phyloP scores from a whole-genome alignment of 2,329 filamentous ascomycete genomes.

The Simplicillium aogashimaense region DNA sequence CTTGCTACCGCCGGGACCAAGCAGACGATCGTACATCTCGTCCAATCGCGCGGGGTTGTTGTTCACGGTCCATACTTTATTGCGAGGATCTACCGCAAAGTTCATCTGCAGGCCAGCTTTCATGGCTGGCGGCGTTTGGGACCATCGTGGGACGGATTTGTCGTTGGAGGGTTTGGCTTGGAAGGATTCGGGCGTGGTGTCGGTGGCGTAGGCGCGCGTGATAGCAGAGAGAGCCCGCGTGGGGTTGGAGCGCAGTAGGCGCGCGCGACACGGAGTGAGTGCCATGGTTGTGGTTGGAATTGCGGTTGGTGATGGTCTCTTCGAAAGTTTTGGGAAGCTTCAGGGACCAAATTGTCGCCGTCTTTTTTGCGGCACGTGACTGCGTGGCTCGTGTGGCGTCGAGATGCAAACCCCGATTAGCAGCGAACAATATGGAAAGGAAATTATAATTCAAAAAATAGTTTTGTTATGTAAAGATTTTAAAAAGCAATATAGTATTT shows the following conservation, averaged over 20 bases:
- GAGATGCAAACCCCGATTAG: no score
- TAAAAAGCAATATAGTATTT: no score
- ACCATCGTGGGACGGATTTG: constrained; percentile 50
- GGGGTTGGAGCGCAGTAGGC: constrained; percentile 3
- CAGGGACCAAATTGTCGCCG: neutral
- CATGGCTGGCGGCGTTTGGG: constrained; percentile 58
- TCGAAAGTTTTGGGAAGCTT: no score
- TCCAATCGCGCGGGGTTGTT: constrained; percentile 65
- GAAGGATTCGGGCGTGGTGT: constrained; percentile 4
- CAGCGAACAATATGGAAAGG: no score
- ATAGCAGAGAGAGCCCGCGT: neutral
- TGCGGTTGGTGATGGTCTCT: neutral
- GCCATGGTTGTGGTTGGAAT: constrained; percentile 3
- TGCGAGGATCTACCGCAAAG: constrained; percentile 42
- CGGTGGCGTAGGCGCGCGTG: constrained; percentile 4
- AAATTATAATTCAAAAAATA: no score
- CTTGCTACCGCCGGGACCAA: constrained; percentile 63
- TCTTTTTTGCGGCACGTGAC: constrained; percentile 5
- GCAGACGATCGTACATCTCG: constrained; percentile 63
- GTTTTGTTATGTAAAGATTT: no score
- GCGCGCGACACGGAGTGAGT: constrained; percentile 4
- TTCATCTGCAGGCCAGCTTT: constrained; percentile 59
- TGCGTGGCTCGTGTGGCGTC: neutral
- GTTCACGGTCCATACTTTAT: constrained; percentile 60
- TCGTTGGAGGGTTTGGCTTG: neutral